Evolutionary conservation across 257 asterid species (phyloP), one percentile per base, ranked within the genome.

Genomic region (Linaria vulgaris): DNA sequence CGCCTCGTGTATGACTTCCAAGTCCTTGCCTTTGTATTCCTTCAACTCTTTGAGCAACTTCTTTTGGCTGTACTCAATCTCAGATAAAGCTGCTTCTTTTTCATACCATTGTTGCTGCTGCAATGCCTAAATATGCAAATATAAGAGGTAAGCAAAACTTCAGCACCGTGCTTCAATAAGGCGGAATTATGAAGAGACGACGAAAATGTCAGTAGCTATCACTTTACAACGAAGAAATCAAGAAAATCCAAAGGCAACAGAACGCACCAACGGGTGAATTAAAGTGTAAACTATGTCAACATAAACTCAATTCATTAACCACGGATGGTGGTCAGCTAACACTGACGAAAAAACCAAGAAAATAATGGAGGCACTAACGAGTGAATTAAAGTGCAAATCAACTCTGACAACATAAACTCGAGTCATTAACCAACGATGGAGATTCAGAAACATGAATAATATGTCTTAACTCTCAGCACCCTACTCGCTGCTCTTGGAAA

Each of bases 21-120:
- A 75, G 60, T 85, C 80, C 70, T 87, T 81, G 39, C 97, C 97
- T 79, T 86, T 78, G 83, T 90, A 94, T 67, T 83, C 92, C 67
- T 85, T 88, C 71, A 94, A 83, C 76, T 77, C 87, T 70, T 82
- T 80, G 59, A 94, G 96, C 70, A 94, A 58, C 71, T 84, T 84
- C 81, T 77, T 84, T 66, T 90, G 99, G 76, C 95, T 73, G 74
- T 67, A 61, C 61, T 79, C 87, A 12, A 94, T 90, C 63, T 85
- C 97, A 46, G 95, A 78, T 67, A 94, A 69, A 47, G 92, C 90
- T 44, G 84, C 75, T 70, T 85, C 99, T 64, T 81, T 94, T 60
- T 94, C 99, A 5, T 90, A 90, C 87, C 83, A 78, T 66, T 94
- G 97, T 63, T 90, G 97, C 76, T 90, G 95, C 54, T 81, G 95